phyloP scores from a whole-genome alignment of 1,284 basidiomycete genomes.

The Meripilus lineatus region DNA sequence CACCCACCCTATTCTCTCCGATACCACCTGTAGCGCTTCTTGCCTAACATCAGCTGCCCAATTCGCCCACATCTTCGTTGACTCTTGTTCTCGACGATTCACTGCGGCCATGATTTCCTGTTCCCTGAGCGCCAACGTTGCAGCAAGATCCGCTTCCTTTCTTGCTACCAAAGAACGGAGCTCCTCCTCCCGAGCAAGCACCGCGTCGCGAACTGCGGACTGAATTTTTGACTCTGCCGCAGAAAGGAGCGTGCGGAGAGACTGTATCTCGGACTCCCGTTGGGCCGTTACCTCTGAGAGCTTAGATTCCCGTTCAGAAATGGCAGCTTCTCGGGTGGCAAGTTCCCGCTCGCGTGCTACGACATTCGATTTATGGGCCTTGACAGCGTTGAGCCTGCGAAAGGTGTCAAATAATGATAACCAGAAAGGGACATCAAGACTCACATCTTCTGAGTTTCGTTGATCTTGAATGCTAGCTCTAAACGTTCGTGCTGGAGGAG shows the following conservation, averaged over 20 bases:
- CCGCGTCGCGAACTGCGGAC: constrained; percentile 50
- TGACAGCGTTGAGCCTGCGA: constrained; percentile 54
- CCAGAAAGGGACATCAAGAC: constrained; percentile 19
- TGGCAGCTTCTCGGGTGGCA: constrained; percentile 46
- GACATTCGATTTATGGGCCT: constrained; percentile 53
- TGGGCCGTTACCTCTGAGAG: constrained; percentile 41
- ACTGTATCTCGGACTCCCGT: constrained; percentile 55
- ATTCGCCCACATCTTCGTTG: constrained; percentile 47
- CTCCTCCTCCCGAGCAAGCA: constrained; percentile 63
- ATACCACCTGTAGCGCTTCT: constrained; percentile 43
- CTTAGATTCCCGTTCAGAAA: constrained; percentile 52
- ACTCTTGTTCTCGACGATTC: constrained; percentile 38
- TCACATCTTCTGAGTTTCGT: constrained; percentile 78
- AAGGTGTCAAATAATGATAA: background rate
- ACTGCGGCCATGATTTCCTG: constrained; percentile 58
- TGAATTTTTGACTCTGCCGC: constrained; percentile 41
- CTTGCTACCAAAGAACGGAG: constrained; percentile 58
- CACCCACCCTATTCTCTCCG: constrained; percentile 52
- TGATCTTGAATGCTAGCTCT: constrained; percentile 65
- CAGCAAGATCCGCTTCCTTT: constrained; percentile 68
- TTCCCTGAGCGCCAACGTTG: constrained; percentile 62
- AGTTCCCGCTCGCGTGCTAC: constrained; percentile 61
- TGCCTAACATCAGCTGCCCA: constrained; percentile 52
- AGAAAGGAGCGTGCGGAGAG: constrained; percentile 40
- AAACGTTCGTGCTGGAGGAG: constrained; percentile 75